These are phyloP conservation scores for Candida succiphila DNA, from an alignment of 805 yeast genomes.

Conservation along the genomic window DNA sequence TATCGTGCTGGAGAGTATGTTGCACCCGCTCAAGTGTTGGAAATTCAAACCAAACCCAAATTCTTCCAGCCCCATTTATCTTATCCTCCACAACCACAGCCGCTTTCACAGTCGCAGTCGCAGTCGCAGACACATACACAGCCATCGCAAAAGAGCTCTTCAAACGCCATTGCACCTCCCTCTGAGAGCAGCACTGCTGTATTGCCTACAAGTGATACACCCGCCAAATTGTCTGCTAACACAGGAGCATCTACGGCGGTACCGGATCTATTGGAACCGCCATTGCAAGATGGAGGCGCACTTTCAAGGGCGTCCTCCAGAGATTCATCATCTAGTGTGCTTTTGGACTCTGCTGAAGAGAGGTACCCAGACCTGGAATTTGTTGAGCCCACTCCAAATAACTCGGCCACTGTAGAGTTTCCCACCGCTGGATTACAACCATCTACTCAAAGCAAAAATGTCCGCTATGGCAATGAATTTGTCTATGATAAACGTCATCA, in stretches of 20 bases:
- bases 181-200: neutral
- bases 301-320: slow-evolving; percentile 2
- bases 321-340: slow-evolving; percentile 2
- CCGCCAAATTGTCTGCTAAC: neutral
- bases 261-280: neutral
- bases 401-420: neutral
- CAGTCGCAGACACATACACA: neutral
- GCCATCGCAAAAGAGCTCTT: neutral
- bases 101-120: neutral
- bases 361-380: slow-evolving; percentile 28
- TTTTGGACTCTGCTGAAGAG: slow-evolving; percentile 34
- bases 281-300: neutral
- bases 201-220: slow-evolving; percentile 1
- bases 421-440: too few relatives aligned
- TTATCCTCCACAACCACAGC: neutral
- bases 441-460: too few relatives aligned
- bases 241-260: too few relatives aligned
- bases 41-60: slow-evolving; percentile 16
- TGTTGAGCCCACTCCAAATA: slow-evolving; percentile 28
- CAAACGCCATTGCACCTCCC: neutral
- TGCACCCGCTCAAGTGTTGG: slow-evolving; percentile 16
- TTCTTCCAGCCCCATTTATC: slow-evolving; percentile 11
- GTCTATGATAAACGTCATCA: too few relatives aligned
- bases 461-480: too few relatives aligned
- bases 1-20: slow-evolving; percentile 25